Conservation (phyloP, 2,329 filamentous ascomycete species). For the Aaosphaeria pasadenensis region DNA sequence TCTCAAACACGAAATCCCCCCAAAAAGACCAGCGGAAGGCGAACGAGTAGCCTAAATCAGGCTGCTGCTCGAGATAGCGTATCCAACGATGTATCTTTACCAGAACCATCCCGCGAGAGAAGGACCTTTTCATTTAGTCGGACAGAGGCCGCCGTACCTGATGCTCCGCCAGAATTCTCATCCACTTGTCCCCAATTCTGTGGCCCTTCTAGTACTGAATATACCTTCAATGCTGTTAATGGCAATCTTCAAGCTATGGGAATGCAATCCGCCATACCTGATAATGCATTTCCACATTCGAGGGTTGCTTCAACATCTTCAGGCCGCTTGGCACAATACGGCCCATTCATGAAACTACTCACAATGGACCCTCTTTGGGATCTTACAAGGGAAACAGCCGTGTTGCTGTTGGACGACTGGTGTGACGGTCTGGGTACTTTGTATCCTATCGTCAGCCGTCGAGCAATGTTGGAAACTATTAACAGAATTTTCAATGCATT, state of each 20-base stretch:
- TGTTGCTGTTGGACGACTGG: slow-evolving; percentile 6
- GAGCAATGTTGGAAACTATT: slow-evolving; percentile 3
- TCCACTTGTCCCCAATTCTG: slow-evolving; percentile 5
- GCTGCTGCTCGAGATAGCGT: not conserved
- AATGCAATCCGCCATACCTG: slow-evolving; percentile 8
- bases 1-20: not conserved
- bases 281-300: slow-evolving; percentile 1
- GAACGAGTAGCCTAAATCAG: not conserved
- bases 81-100: not conserved
- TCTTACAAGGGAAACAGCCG: slow-evolving; percentile 6
- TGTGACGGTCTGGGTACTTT: slow-evolving; percentile 6
- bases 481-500: slow-evolving; percentile 5
- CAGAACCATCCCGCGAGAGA: not conserved
- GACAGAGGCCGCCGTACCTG: not conserved
- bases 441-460: slow-evolving; percentile 5
- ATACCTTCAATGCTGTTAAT: slow-evolving; percentile 8
- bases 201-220: slow-evolving; percentile 8
- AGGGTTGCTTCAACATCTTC: slow-evolving; percentile 4
- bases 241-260: slow-evolving; percentile 9
- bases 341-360: slow-evolving; percentile 8
- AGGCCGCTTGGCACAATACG: slow-evolving; percentile 6
- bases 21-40: not conserved
- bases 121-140: not conserved
- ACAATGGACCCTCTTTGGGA: slow-evolving; percentile 10
- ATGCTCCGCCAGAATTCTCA: slow-evolving; percentile 3